These are phyloP conservation scores for Blumeria hordei DNA, from an alignment of 2,329 filamentous ascomycete species.

Conservation along the genomic window DNA sequence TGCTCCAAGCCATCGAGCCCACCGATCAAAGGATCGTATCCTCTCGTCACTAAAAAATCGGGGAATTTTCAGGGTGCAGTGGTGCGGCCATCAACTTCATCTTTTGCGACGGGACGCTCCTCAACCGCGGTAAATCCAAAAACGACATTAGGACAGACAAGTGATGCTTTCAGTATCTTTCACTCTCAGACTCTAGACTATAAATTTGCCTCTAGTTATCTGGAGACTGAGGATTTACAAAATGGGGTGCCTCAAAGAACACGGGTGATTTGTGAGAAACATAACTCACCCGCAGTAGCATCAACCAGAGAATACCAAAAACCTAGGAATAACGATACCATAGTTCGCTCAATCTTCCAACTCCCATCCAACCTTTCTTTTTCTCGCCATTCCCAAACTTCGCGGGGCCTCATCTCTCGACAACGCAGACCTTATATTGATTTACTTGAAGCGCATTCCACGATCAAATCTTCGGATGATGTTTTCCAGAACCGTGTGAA, in stretches of 20 bases:
- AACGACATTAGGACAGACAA: background rate
- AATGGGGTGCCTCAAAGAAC: background rate
- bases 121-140: background rate
- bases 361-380: background rate
- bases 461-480: constrained; percentile 20
- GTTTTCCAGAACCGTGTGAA: constrained; percentile 21
- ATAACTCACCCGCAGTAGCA: background rate
- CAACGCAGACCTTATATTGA: constrained; percentile 20
- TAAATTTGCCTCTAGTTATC: background rate
- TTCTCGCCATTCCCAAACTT: background rate
- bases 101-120: too few species aligned
- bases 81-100: background rate
- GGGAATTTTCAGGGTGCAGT: background rate
- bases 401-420: constrained; percentile 4
- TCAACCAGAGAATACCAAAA: background rate
- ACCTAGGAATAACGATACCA: background rate
- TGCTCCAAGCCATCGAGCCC: background rate
- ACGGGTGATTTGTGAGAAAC: background rate
- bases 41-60: background rate
- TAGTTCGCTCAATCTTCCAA: background rate
- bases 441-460: constrained; percentile 31
- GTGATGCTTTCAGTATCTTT: background rate
- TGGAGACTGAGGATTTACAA: background rate
- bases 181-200: background rate
- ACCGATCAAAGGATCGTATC: background rate